These are phyloP conservation scores for Crucibulum laeve DNA, from an alignment of 768 basidiomycete species.

Conservation along the genomic window DNA sequence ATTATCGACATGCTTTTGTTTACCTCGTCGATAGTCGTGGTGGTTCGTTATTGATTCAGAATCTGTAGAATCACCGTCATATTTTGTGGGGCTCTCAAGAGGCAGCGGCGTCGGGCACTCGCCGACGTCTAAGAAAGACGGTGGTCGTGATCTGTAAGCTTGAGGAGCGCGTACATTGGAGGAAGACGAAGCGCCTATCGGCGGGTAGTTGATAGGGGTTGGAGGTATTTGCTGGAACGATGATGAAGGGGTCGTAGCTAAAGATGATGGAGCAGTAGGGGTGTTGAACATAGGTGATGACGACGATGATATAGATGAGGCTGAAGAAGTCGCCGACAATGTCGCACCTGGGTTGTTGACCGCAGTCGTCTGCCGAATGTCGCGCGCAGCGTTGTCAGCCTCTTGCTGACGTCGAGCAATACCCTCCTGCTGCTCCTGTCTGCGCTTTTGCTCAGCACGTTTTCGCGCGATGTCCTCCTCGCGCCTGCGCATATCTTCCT, in stretches of 20 bases:
- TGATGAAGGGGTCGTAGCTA: slow-evolving; percentile 9
- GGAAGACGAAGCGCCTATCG: slow-evolving; percentile 10
- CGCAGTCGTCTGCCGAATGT: slow-evolving; percentile 30
- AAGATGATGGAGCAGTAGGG: slow-evolving; percentile 9
- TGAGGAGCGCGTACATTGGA: slow-evolving; percentile 21
- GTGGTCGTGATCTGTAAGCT: slow-evolving; percentile 28
- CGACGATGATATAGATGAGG: slow-evolving; percentile 12
- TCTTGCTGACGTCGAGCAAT: slow-evolving; percentile 45
- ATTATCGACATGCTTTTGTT: slow-evolving; percentile 13
- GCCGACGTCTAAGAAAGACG: slow-evolving; percentile 24
- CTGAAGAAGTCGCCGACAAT: slow-evolving; percentile 6
- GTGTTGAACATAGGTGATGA: background rate
- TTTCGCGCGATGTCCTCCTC: slow-evolving; percentile 42
- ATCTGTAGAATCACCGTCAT: slow-evolving; percentile 44
- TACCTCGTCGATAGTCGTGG: slow-evolving; percentile 18
- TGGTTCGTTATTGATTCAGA: slow-evolving; percentile 31
- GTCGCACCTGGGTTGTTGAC: slow-evolving; percentile 13
- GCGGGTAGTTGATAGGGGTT: slow-evolving; percentile 13
- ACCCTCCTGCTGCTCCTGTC: slow-evolving; percentile 42
- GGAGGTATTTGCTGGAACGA: slow-evolving; percentile 14
- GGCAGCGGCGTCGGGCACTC: slow-evolving; percentile 41
- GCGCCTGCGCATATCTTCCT: slow-evolving; percentile 39
- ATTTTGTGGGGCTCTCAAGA: slow-evolving; percentile 59
- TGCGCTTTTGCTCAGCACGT: slow-evolving; percentile 33
- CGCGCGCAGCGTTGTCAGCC: slow-evolving; percentile 45